Conservation (phyloP, 1,284 basidiomycete species). For the Puccinia triticina region DNA sequence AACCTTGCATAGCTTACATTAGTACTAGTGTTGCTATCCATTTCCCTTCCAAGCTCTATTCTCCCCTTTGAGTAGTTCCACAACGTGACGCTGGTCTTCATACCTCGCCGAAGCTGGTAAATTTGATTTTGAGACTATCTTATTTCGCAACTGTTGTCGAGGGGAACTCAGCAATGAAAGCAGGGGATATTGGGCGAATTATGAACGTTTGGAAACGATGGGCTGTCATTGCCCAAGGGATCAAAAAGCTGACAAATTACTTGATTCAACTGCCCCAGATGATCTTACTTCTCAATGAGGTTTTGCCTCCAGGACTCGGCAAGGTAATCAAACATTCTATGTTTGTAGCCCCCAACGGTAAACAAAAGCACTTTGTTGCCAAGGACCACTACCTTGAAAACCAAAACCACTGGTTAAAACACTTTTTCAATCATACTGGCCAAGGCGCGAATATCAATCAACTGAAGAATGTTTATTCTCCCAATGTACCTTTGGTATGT, state of each 20-base stretch:
- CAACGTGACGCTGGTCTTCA: background rate
- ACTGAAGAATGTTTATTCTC: slow-evolving; percentile 11
- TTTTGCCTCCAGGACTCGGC: background rate
- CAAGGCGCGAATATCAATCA: slow-evolving; percentile 6
- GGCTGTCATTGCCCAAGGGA: slow-evolving; percentile 14
- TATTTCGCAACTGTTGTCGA: slow-evolving; percentile 20
- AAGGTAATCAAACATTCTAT: background rate
- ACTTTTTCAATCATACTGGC: slow-evolving; percentile 30
- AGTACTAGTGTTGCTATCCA: too few species aligned
- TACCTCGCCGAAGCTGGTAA: background rate
- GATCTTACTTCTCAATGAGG: background rate
- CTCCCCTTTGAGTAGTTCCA: too few species aligned
- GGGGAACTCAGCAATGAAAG: background rate
- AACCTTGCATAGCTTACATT: too few species aligned
- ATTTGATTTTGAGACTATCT: background rate
- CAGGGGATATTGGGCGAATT: slow-evolving; percentile 29
- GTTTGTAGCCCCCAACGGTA: background rate
- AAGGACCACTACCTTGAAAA: slow-evolving; percentile 9
- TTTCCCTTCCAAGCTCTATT: too few species aligned
- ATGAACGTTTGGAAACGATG: slow-evolving; percentile 13
- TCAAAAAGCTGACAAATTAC: background rate
- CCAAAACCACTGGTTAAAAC: slow-evolving; percentile 33
- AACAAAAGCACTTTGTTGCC: background rate
- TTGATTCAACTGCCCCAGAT: background rate
- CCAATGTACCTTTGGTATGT: slow-evolving; percentile 4